Evolutionary conservation across 306 rosid species (phyloP).

Genomic region (Hippophae gyantsensis): DNA sequence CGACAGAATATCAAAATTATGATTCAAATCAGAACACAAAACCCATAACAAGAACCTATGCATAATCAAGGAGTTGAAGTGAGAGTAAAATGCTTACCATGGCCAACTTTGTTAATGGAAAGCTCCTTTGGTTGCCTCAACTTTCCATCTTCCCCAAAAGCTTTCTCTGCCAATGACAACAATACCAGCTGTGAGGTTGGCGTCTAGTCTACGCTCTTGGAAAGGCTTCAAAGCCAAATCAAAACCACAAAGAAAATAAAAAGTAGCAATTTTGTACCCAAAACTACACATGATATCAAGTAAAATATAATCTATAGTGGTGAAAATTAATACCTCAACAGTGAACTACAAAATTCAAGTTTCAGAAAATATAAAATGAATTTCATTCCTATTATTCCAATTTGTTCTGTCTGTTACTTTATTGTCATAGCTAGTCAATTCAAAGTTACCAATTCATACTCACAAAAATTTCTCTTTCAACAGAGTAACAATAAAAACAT

Average conservation of each 20-base stretch:
- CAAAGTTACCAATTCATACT: neutral
- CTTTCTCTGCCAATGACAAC: slow-evolving; percentile 58
- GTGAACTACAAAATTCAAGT: neutral
- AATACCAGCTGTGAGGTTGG: slow-evolving; percentile 9
- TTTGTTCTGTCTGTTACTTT: neutral
- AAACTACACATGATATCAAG: neutral
- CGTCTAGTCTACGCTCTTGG: neutral
- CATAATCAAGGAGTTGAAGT: neutral
- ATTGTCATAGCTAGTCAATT: neutral
- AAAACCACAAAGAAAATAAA: neutral
- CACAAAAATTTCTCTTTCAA: neutral
- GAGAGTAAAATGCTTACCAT: slow-evolving; percentile 36
- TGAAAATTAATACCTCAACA: neutral
- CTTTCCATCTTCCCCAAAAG: slow-evolving; percentile 74
- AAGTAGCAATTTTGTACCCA: neutral
- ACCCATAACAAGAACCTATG: neutral
- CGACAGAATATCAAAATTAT: neutral
- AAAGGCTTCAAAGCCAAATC: neutral
- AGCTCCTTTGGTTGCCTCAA: slow-evolving; percentile 77
- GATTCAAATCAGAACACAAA: neutral
- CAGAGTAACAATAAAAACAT: neutral
- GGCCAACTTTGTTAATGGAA: slow-evolving; percentile 90
- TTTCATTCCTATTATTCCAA: neutral
- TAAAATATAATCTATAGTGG: neutral
- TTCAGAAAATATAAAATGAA: neutral